Evolutionary conservation across 257 asterid genomes (phyloP).

Genomic region (Rhazya stricta): DNA sequence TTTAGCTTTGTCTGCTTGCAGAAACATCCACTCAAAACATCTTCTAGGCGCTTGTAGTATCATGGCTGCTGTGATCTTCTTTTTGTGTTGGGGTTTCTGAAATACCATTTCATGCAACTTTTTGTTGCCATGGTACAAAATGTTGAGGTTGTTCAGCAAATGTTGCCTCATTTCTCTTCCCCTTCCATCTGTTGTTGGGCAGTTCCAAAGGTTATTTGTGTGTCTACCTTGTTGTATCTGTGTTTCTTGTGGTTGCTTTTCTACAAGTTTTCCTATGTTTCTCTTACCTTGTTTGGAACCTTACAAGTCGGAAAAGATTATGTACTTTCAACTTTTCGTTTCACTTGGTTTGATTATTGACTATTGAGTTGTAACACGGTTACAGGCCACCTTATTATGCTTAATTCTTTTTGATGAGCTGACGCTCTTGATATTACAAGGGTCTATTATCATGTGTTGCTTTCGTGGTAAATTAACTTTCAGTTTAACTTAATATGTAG

Average conservation of each 20-base stretch:
- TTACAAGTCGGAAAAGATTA: neutral
- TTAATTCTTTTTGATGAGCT: neutral
- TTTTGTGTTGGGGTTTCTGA: neutral
- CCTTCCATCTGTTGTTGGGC: neutral
- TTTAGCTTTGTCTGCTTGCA: no score
- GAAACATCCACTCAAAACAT: no score
- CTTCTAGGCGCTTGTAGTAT: no score
- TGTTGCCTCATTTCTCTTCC: neutral
- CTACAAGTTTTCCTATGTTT: neutral
- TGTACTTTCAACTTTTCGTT: neutral
- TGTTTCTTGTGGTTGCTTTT: neutral
- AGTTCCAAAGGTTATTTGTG: neutral
- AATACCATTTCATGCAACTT: neutral
- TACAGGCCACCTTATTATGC: neutral
- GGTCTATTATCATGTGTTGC: neutral
- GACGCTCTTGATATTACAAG: neutral
- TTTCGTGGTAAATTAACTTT: neutral
- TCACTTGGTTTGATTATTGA: neutral
- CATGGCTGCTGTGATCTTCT: no score
- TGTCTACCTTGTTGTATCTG: neutral
- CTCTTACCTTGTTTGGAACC: neutral
- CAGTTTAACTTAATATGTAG: slow-evolving; percentile 3
- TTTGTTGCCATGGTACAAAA: neutral
- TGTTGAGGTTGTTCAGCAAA: neutral
- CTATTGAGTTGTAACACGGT: neutral